Base-by-base conservation (phyloP, 2,329 filamentous ascomycete genomes). In the Colletotrichum melonis region DNA sequence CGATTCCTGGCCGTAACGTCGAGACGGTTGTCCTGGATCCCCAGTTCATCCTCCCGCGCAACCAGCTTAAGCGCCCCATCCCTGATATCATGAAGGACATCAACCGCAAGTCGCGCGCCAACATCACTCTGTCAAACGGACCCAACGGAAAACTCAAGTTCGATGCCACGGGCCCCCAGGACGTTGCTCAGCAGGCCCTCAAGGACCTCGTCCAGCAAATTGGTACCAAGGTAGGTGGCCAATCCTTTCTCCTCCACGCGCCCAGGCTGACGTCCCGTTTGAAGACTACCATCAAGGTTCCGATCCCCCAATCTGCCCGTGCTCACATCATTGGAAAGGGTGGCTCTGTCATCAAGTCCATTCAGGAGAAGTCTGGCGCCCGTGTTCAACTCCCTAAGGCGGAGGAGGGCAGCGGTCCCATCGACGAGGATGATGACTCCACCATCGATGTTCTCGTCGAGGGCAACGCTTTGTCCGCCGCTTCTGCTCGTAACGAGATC, bases 311-410 rank as follows among this genome's bases (percentile, higher is more conserved):
- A 62, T 96, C 95, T 52, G 91, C 95, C 26, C 92, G 95, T 74
- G 91, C 95, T 66, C 93, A 96, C 83, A 95, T 99, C 83, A 98
- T 99, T 81, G 97, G 97, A 78, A 95, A 94, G 80, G 92, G 93
- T 80, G 97, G 97, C 72, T 90, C 94, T 30, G 96, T 93, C 74
- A 97, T 99, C 81, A 96, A 97, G 85, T 90, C 93, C 59, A 92
- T 99, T 66, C 94, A 96, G 84, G 94, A 96, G 82, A 93, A 93
- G 82, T 97, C 95, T 3, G 95, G 96, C 74, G 96, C 97, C 66
- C 92, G 92, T 76, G 95, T 99, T 79, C 94, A 97, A 81, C 91
- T 99, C 73, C 95, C 96, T 74, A 95, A 94, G 84, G 88, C 89
- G 26, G 94, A 97, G 55, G 92, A 94, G 28, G 86, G 84, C 66